These are phyloP conservation scores for Scutellaria baicalensis DNA, from an alignment of 257 asterid genomes.

Conservation along the genomic window DNA sequence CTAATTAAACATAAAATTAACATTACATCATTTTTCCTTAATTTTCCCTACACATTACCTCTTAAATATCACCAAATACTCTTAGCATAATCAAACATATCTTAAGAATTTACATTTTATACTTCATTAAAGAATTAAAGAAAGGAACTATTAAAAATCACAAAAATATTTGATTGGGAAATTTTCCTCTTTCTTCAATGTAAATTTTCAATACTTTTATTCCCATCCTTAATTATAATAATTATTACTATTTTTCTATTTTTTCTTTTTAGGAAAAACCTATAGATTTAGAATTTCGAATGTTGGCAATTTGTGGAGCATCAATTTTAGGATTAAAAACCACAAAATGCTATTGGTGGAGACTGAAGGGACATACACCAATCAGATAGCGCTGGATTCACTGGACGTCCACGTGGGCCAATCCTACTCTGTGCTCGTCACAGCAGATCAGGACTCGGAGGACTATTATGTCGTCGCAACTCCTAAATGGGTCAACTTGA, in stretches of 20 bases:
- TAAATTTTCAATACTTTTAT: too few species aligned
- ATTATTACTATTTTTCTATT: neutral
- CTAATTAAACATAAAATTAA: too few species aligned
- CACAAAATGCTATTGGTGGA: constrained; percentile 60
- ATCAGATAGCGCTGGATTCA: constrained; percentile 32
- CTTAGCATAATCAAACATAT: too few species aligned
- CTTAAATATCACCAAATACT: too few species aligned
- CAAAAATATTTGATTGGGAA: too few species aligned
- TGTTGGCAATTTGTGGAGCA: constrained; percentile 53
- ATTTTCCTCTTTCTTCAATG: too few species aligned
- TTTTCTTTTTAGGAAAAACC: constrained; percentile 36
- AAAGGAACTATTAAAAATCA: too few species aligned
- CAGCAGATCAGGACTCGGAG: constrained; percentile 29
- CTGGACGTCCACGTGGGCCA: constrained; percentile 75
- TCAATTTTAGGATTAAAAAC: constrained; percentile 54
- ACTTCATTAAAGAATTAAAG: too few species aligned
- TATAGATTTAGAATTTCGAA: constrained; percentile 53
- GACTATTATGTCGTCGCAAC: constrained; percentile 63
- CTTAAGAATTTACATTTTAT: too few species aligned
- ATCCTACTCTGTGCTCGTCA: constrained; percentile 65
- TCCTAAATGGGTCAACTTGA: constrained; percentile 34
- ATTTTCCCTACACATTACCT: too few species aligned
- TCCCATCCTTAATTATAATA: too few species aligned
- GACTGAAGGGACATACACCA: constrained; percentile 62
- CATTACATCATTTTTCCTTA: too few species aligned